Base-by-base conservation (phyloP, 129 eudicot species). In the Ambrosia artemisiifolia region DNA sequence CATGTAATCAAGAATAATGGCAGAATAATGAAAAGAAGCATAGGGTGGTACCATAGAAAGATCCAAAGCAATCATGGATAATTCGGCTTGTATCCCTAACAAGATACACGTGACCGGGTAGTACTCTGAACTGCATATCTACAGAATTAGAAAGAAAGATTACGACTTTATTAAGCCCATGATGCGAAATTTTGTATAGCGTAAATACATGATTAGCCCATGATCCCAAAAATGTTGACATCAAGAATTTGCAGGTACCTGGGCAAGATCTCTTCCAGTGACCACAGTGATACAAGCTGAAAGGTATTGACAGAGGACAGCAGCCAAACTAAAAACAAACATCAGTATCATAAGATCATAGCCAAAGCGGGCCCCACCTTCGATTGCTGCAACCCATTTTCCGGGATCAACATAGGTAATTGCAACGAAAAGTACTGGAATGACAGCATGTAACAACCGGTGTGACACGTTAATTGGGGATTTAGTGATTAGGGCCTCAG, bases 71-170 rank as follows among this genome's bases (percentile, higher is more conserved):
- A 89, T 76, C 88, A 85, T 86, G 55, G 95, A 93, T 62, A 87
- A 50, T 83, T 93, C 96, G 53, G 92, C 86, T 78, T 89, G 92
- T 76, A 85, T 76, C 75, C 96, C 98, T 63, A 93, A 80, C 35
- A 87, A 51, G 75, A 89, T 33, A 82, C 95, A 89, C 24, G 88
- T 89, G 65, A 72, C 43, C 20, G 75, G 79, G 74, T 79, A 84
- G 72, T 89, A 93, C 74, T 93, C 98, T 77, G 87, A 84, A 66
- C 80, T 80, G 83, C 96, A 93, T 75, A 89, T 87, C 98, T 93
- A 67, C 67, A 51, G 46, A 72, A 80, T 20, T 69, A 80, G 51
- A 48, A 62, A 65, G 68, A 83, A 80, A 24, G 46, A 48, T 61
- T 20, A 3, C 28, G 14, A 34, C 63, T 19, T 51, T n/a, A 73